Evolutionary conservation across 202 grass and related monocot species (phyloP).

Genomic region (Bolboschoenoplectus hybrid): DNA sequence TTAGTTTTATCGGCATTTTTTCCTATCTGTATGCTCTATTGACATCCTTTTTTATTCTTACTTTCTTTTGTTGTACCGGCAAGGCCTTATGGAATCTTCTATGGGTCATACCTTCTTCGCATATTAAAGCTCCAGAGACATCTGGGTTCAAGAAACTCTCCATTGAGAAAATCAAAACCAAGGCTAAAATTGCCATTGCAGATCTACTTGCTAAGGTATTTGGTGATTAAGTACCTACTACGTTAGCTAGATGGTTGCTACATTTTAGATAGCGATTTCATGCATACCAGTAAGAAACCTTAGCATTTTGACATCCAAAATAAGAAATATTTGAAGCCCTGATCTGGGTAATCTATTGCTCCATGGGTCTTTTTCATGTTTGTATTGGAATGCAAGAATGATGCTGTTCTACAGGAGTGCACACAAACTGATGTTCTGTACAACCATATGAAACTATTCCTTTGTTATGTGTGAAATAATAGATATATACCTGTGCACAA

Average conservation of each 20-base stretch:
- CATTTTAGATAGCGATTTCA: no score
- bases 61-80: neutral
- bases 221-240: conserved; percentile 28
- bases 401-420: conserved; percentile 1
- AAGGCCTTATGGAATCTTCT: conserved; percentile 98
- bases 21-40: conserved; percentile 14
- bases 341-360: neutral
- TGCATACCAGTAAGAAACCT: neutral
- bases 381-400: neutral
- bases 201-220: conserved; percentile 79
- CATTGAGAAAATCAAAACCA: conserved; percentile 76
- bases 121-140: conserved; percentile 54
- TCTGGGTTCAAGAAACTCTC: conserved; percentile 84
- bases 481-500: neutral
- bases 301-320: neutral
- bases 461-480: neutral
- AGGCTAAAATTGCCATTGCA: conserved; percentile 71
- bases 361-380: neutral
- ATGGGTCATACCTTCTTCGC: conserved; percentile 76
- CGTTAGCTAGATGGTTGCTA: neutral
- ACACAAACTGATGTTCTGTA: neutral
- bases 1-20: neutral
- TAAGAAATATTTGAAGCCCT: neutral
- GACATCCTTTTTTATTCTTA: neutral
- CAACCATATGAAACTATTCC: neutral